phyloP scores from a whole-genome alignment of 2,329 filamentous ascomycete genomes.

The Colletotrichum neosansevieriae region DNA sequence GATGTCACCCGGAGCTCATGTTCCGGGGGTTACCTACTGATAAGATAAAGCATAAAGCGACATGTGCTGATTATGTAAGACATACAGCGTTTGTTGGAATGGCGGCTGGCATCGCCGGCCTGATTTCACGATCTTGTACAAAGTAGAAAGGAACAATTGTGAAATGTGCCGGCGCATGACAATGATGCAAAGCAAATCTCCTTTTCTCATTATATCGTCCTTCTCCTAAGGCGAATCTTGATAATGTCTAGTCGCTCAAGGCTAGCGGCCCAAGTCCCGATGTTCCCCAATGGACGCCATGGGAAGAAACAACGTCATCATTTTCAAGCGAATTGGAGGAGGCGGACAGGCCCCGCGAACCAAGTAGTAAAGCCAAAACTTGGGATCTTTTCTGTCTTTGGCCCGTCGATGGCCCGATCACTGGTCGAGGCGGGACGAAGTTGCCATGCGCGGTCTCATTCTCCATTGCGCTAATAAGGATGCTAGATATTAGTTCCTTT shows the following conservation, averaged over 20 bases:
- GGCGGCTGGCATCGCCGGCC: too few species aligned
- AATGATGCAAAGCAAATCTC: constrained; percentile 23
- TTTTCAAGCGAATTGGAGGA: background rate
- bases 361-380: too few species aligned
- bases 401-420: constrained; percentile 25
- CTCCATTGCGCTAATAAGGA: too few species aligned
- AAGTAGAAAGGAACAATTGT: background rate
- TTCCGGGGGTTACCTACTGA: background rate
- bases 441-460: constrained; percentile 27
- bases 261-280: constrained; percentile 3
- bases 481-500: background rate
- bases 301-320: constrained; percentile 29
- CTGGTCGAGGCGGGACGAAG: constrained; percentile 18
- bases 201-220: background rate
- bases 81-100: background rate
- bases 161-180: constrained; percentile 7
- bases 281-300: background rate
- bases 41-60: constrained; percentile 14
- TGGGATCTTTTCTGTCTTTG: background rate
- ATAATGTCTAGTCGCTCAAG: background rate
- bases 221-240: background rate
- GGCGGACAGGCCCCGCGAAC: background rate
- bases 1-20: constrained; percentile 31
- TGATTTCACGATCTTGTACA: too few species aligned
- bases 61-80: background rate